A percentile compares a stretch with the other conserved stretches of the same genome.
phyloP scores from a whole-genome alignment of 306 rosid species.

The Vigna mungo region DNA sequence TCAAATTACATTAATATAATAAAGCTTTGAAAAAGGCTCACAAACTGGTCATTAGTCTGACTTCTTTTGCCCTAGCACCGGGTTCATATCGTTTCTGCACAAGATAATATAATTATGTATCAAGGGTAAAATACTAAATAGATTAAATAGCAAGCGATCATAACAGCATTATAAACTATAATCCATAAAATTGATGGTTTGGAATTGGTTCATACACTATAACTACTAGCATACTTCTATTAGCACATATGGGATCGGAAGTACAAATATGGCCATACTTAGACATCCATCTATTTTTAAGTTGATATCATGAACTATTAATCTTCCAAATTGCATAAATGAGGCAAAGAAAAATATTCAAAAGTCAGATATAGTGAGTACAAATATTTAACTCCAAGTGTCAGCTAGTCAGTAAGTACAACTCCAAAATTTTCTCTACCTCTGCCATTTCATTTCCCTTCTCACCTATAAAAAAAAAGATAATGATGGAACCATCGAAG shows the following conservation, averaged over 20 bases:
- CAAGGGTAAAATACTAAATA: neutral
- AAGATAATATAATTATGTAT: constrained; percentile 14
- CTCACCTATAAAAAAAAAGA: no score
- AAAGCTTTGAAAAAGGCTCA: constrained; percentile 46
- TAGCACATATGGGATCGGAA: constrained; percentile 4
- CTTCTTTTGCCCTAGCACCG: constrained; percentile 56
- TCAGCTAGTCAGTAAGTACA: constrained; percentile 11
- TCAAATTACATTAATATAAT: constrained; percentile 47
- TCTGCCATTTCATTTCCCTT: no score
- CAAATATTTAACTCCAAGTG: constrained; percentile 3
- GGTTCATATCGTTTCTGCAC: constrained; percentile 59
- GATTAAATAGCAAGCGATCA: neutral
- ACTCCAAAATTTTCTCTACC: neutral
- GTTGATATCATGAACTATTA: neutral
- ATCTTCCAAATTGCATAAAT: neutral
- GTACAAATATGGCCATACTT: neutral
- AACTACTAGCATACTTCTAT: constrained; percentile 4
- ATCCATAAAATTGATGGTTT: neutral
- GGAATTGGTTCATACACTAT: neutral
- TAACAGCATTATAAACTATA: constrained; percentile 8
- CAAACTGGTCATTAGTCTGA: constrained; percentile 50
- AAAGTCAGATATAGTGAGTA: neutral
- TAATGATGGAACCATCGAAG: no score
- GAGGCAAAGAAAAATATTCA: neutral
- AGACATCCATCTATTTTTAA: neutral